Conservation (phyloP, 805 yeast genomes). For the Starmerella riodocensis region DNA sequence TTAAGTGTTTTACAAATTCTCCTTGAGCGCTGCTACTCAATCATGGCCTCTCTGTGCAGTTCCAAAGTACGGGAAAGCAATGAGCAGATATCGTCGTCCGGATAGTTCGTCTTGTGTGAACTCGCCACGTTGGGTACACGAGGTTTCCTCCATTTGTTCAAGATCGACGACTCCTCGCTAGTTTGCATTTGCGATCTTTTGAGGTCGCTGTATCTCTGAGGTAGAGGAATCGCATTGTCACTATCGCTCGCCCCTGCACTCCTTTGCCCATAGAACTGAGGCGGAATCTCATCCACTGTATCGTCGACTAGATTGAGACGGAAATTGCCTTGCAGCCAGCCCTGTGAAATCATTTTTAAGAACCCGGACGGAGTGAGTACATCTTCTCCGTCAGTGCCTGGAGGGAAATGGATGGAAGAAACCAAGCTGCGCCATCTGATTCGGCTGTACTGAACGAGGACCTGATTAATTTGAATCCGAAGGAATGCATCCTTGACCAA, state of each 20-base stretch:
- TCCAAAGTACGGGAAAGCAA: background rate
- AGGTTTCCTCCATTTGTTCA: background rate
- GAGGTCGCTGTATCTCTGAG: background rate
- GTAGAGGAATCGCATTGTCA: background rate
- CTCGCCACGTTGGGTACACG: background rate
- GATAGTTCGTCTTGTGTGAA: background rate
- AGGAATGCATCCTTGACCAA: background rate
- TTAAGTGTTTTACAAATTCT: too few relatives aligned
- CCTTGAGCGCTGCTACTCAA: background rate
- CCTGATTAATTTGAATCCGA: background rate
- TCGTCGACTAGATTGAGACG: background rate
- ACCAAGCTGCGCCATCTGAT: background rate
- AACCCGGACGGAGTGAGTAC: background rate
- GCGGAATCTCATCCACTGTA: background rate
- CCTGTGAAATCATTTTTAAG: background rate
- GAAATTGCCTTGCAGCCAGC: background rate
- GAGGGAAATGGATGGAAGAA: too few relatives aligned
- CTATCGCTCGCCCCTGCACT: too few relatives aligned
- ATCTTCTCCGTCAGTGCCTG: too few relatives aligned
- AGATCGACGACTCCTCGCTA: background rate
- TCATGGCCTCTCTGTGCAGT: constrained; percentile 3
- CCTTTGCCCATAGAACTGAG: too few relatives aligned
- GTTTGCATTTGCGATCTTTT: background rate
- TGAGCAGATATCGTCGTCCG: background rate
- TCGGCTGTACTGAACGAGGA: background rate